phyloP scores from a whole-genome alignment of 441 rosid genomes.

The Aleurites moluccanus region DNA sequence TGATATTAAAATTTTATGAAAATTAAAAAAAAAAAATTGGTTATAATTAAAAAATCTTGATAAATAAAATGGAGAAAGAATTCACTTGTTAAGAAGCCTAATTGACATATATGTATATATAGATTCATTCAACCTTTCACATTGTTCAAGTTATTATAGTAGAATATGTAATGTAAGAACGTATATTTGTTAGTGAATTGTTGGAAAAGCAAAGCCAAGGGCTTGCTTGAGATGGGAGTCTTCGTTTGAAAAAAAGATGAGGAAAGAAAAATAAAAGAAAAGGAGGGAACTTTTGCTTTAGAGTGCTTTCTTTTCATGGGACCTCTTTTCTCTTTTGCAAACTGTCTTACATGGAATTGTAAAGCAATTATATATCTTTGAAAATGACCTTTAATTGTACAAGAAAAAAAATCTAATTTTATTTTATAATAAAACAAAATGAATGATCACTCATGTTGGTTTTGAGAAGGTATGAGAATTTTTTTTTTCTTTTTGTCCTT shows the following conservation, averaged over 20 bases:
- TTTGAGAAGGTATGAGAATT: neutral
- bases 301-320: slow-evolving; percentile 47
- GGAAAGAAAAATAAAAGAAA: neutral
- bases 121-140: too few relatives aligned
- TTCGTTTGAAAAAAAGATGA: slow-evolving; percentile 13
- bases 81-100: too few relatives aligned
- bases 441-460: slow-evolving; percentile 1
- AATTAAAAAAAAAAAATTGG: too few relatives aligned
- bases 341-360: slow-evolving; percentile 42
- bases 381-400: slow-evolving; percentile 22
- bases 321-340: slow-evolving; percentile 33
- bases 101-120: too few relatives aligned
- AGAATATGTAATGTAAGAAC: neutral
- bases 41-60: too few relatives aligned
- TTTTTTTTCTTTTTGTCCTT: neutral
- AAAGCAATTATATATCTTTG: slow-evolving; percentile 21
- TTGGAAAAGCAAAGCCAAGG: slow-evolving; percentile 30
- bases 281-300: slow-evolving; percentile 30
- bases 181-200: slow-evolving; percentile 20
- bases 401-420: neutral
- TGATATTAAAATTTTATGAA: too few relatives aligned
- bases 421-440: neutral
- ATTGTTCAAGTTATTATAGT: neutral
- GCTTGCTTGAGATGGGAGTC: slow-evolving; percentile 39
- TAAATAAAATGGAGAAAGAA: too few relatives aligned